Evolutionary conservation across 345 rosid species (phyloP).

Genomic region (Gossypium longicalyx): DNA sequence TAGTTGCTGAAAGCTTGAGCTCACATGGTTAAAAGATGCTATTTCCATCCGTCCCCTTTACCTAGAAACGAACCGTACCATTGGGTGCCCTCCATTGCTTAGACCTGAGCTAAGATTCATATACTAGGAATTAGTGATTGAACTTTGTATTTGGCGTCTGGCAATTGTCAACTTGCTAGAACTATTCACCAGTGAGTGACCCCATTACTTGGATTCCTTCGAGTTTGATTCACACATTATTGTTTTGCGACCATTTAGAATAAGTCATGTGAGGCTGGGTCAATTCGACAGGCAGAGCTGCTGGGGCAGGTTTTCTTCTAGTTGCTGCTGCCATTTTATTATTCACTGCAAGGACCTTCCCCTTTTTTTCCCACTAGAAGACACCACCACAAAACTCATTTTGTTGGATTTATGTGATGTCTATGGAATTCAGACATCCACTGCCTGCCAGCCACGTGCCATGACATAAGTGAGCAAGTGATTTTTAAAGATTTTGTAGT

Average conservation of each 20-base stretch:
- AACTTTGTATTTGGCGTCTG: neutral
- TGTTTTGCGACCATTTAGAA: too few species aligned
- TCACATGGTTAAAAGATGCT: neutral
- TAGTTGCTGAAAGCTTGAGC: neutral
- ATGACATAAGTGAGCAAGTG: neutral
- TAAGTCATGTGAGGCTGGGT: neutral
- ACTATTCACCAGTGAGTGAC: neutral
- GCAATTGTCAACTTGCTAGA: neutral
- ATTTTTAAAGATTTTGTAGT: neutral
- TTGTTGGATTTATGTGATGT: slow-evolving; percentile 10
- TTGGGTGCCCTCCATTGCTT: neutral
- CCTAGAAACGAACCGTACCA: too few species aligned
- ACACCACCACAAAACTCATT: slow-evolving; percentile 5
- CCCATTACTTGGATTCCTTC: neutral
- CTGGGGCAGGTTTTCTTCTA: neutral
- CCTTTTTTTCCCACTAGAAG: slow-evolving; percentile 5
- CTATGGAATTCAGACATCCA: neutral
- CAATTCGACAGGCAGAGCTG: neutral
- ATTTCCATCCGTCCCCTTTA: too few species aligned
- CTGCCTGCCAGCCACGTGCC: slow-evolving; percentile 1
- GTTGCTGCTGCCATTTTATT: slow-evolving; percentile 8
- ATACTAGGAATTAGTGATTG: neutral
- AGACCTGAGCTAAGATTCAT: neutral
- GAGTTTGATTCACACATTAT: neutral
- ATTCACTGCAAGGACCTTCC: neutral